Percentiles rank a stretch among this genome's conserved stretches.
These are phyloP conservation scores for Chrysoporthe cubensis DNA, from an alignment of 2,329 filamentous ascomycete genomes.

Conservation along the genomic window DNA sequence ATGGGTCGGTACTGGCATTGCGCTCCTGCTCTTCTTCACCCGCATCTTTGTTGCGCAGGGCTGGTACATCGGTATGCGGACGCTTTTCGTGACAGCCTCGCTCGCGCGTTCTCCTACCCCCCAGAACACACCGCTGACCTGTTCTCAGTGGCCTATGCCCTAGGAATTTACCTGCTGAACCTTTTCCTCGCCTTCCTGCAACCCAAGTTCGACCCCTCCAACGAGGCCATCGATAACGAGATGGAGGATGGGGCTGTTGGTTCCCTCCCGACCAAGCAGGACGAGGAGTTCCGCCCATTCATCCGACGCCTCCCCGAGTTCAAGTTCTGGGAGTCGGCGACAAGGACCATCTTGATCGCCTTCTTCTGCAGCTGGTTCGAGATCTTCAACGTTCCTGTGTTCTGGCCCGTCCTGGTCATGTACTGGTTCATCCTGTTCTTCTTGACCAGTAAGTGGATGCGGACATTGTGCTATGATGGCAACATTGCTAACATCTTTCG, in stretches of 20 bases:
- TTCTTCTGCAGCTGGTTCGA: conserved; percentile 92
- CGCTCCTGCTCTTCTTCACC: conserved; percentile 81
- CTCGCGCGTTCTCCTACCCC: not conserved
- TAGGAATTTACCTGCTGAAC: conserved; percentile 98
- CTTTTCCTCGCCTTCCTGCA: conserved; percentile 98
- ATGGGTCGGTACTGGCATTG: conserved; percentile 81
- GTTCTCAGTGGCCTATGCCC: conserved; percentile 85
- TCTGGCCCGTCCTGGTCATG: conserved; percentile 97
- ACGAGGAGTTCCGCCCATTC: conserved; percentile 97
- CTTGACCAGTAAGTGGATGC: conserved; percentile 77
- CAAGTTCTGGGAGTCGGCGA: conserved; percentile 99
- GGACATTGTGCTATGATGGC: not conserved
- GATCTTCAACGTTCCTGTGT: conserved; percentile 95
- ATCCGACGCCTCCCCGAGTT: conserved; percentile 96
- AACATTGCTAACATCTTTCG: conserved; percentile 11
- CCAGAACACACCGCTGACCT: conserved; percentile 27
- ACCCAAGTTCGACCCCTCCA: conserved; percentile 97
- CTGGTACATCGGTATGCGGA: conserved; percentile 90
- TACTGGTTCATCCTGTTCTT: conserved; percentile 98
- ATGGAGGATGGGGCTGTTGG: conserved; percentile 90
- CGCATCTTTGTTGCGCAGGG: conserved; percentile 91
- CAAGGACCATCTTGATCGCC: conserved; percentile 79
- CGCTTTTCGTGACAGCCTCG: not conserved
- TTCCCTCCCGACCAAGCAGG: conserved; percentile 87
- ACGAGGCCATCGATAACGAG: conserved; percentile 87